Evolutionary conservation across 495 filamentous ascomycete genomes (phyloP), one percentile per base, ranked within the genome.

Genomic region (Cetradonia linearis): DNA sequence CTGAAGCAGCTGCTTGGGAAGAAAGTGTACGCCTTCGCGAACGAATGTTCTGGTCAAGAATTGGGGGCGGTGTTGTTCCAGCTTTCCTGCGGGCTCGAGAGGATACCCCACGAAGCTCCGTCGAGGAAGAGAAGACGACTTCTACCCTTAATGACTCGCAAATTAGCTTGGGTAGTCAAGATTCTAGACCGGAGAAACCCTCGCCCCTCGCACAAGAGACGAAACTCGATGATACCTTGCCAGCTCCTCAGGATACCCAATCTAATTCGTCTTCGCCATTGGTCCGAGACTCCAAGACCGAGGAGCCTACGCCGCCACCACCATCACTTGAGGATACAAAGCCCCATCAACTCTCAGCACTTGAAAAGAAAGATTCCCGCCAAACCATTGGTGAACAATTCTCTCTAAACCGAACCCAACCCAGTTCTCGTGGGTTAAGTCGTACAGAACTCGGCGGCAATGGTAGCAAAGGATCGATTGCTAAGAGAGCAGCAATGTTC

Each of bases 21-120:
- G 93, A 97, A 72, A 88, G 88, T 56, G 84, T 95, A 20, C 82
- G 87, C 23, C 73, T 97, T 54, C 78, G 93, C 48, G 93, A 98
- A 69, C 80, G 89, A 62, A 95, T 96, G 86, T 98, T 98, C 68
- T 98, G 93, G 93, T 83, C 86, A 49, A 76, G 93, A 31, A 81
- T 97, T 49, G 92, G 92, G 18, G 91, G 87, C 18, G 91, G 91
- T 20, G 88, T 96, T 5, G 74, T 96, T 48, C 91, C 91, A 0
- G 72, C 77, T n/a, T 78, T 77, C 28, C 63, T 74, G 23, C 68
- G 68, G 13, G 55, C 44, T 18, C 61, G 58, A 47, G 59, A 62
- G 20, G 61, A 68, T 28, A 62, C 66, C 8, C 64, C 66, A 4
- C 59, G 64, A 27, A 57, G 47, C 34, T 66, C 64, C 20, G 56